These are phyloP conservation scores for Kondoa subrosea DNA, from an alignment of 768 basidiomycete genomes.

Conservation along the genomic window DNA sequence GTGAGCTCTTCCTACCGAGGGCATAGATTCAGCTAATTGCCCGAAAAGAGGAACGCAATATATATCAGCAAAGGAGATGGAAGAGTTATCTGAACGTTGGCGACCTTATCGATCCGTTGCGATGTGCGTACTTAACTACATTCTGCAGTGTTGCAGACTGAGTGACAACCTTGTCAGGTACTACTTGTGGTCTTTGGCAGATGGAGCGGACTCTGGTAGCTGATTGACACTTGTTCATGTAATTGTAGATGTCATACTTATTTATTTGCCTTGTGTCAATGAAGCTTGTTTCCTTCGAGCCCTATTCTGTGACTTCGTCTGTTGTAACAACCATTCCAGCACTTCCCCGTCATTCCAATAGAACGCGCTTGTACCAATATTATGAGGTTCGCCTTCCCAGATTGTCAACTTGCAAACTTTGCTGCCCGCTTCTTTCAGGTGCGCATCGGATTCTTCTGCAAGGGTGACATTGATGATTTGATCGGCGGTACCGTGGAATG, in stretches of 20 bases:
- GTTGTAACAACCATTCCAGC: too few species aligned
- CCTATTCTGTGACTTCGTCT: too few species aligned
- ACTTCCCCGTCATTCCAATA: too few species aligned
- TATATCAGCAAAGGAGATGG: conserved; percentile 25
- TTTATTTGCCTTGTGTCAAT: not conserved
- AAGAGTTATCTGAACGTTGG: conserved; percentile 20
- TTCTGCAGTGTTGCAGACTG: not conserved
- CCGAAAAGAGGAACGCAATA: conserved; percentile 23
- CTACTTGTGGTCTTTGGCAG: not conserved
- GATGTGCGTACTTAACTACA: conserved; percentile 27
- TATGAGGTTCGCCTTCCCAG: too few species aligned
- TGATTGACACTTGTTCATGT: not conserved
- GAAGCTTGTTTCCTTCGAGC: too few species aligned
- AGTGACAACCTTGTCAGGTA: not conserved
- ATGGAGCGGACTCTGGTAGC: not conserved
- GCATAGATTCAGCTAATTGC: too few species aligned
- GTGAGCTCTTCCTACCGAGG: conserved; percentile 9
- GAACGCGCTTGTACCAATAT: too few species aligned
- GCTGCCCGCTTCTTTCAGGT: too few species aligned
- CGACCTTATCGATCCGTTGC: not conserved
- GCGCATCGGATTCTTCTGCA: too few species aligned
- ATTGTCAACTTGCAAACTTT: too few species aligned
- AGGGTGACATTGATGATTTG: too few species aligned
- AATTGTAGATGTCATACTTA: not conserved
- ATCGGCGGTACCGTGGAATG: too few species aligned